A percentile compares a stretch with the other conserved stretches of the same genome.
Evolutionary conservation across 2,329 filamentous ascomycete genomes (phyloP).

Genomic region (Ophiostoma australiae): DNA sequence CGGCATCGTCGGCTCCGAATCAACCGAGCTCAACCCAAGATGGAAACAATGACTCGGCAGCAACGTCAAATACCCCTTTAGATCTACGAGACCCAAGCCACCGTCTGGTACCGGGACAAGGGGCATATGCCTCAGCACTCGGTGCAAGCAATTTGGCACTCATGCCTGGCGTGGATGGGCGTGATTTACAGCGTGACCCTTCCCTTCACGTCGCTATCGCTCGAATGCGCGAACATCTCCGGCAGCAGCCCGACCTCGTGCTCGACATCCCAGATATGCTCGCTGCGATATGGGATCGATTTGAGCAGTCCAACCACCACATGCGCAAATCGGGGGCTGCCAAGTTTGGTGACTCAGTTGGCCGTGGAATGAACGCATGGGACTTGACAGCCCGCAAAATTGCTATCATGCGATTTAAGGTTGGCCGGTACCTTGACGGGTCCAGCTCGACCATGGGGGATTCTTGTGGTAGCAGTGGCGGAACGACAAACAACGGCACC

Average conservation of each 20-base stretch:
- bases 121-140: neutral
- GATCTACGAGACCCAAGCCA: constrained; percentile 17
- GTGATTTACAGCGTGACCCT: constrained; percentile 35
- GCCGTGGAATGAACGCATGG: constrained; percentile 44
- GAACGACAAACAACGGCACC: neutral
- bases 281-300: constrained; percentile 38
- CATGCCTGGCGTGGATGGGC: constrained; percentile 22
- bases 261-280: constrained; percentile 45
- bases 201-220: constrained; percentile 40
- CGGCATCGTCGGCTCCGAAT: neutral
- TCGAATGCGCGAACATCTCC: constrained; percentile 40
- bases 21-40: neutral
- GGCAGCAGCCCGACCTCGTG: constrained; percentile 42
- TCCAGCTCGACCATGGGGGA: neutral
- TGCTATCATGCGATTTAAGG: constrained; percentile 42
- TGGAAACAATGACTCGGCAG: neutral
- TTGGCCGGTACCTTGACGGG: constrained; percentile 44
- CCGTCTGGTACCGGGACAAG: constrained; percentile 23
- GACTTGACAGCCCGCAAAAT: constrained; percentile 46
- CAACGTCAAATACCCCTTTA: neutral
- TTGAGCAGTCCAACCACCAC: constrained; percentile 41
- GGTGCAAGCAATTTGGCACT: neutral
- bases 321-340: constrained; percentile 33
- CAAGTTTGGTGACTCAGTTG: constrained; percentile 30
- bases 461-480: neutral